Percentiles rank a stretch among this genome's conserved stretches.
Conservation (phyloP, 768 basidiomycete genomes). For the Cystobasidium ongulense region DNA sequence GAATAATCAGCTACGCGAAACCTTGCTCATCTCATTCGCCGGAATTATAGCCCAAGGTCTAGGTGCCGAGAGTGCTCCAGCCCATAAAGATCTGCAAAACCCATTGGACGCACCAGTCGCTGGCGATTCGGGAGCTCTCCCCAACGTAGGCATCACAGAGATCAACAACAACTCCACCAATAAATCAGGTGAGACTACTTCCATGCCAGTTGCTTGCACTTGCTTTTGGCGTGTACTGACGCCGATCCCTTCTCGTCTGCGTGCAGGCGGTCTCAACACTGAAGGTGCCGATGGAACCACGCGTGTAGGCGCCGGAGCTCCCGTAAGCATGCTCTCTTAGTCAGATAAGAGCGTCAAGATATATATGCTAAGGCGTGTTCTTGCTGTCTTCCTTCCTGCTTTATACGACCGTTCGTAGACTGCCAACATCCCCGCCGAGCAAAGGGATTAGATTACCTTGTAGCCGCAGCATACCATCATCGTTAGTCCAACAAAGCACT, state of each 20-base stretch:
- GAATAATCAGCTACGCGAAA: background rate
- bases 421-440: constrained; percentile 24
- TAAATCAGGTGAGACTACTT: constrained; percentile 5
- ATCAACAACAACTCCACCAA: constrained; percentile 24
- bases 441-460: background rate
- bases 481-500: background rate
- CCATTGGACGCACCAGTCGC: constrained; percentile 15
- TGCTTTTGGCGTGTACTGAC: too few relatives aligned
- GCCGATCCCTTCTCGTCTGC: too few relatives aligned
- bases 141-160: constrained; percentile 24
- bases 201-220: background rate
- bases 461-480: background rate
- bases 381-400: background rate
- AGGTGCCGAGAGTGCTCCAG: constrained; percentile 11
- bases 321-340: background rate
- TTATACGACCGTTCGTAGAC: background rate
- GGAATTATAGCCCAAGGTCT: background rate
- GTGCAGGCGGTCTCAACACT: constrained; percentile 18
- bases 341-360: background rate
- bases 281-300: constrained; percentile 16
- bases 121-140: background rate
- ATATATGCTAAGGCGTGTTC: background rate
- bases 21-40: background rate
- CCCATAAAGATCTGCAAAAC: background rate
- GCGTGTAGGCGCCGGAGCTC: constrained; percentile 20